phyloP scores from a whole-genome alignment of 2,329 filamentous ascomycete genomes.

The Scopulariopsis brevicaulis region DNA sequence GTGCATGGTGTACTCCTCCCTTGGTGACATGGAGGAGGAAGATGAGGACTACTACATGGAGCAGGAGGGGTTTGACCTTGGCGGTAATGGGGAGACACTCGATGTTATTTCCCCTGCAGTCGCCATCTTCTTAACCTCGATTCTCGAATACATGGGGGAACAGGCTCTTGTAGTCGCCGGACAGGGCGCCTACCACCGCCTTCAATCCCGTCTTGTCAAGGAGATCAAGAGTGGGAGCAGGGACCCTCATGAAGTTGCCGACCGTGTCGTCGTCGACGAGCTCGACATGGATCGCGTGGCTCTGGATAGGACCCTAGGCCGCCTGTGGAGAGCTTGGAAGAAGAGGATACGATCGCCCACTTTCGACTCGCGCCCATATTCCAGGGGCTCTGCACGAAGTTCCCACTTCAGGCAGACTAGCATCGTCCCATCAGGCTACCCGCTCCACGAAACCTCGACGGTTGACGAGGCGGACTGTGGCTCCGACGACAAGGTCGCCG shows the following conservation, averaged over 20 bases:
- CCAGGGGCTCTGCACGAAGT: conserved; percentile 29
- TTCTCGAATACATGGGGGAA: conserved; percentile 89
- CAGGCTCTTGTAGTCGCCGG: conserved; percentile 80
- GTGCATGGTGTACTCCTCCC: conserved; percentile 96
- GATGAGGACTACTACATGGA: conserved; percentile 87
- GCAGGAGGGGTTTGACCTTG: conserved; percentile 50
- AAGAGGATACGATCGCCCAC: conserved; percentile 60
- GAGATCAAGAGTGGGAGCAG: conserved; percentile 41
- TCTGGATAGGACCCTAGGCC: conserved; percentile 75
- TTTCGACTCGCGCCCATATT: conserved; percentile 35
- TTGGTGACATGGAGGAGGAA: conserved; percentile 95
- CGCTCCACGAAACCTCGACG: conserved; percentile 1
- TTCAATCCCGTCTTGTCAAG: conserved; percentile 46
- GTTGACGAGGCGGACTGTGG: conserved; percentile 17
- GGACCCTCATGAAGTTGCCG: conserved; percentile 36
- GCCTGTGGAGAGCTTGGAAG: conserved; percentile 92
- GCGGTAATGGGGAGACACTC: conserved; percentile 32
- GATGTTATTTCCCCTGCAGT: conserved; percentile 78
- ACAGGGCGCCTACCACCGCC: conserved; percentile 66
- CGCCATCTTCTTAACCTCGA: conserved; percentile 90
- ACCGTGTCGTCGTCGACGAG: conserved; percentile 76
- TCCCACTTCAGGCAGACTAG: conserved; percentile 18
- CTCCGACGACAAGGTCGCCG: conserved; percentile 28
- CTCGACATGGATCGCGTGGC: conserved; percentile 88
- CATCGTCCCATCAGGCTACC: not conserved